These are phyloP conservation scores for Phytophthora parvispora DNA, from an alignment of 352 stramenopile species.

Conservation along the genomic window DNA sequence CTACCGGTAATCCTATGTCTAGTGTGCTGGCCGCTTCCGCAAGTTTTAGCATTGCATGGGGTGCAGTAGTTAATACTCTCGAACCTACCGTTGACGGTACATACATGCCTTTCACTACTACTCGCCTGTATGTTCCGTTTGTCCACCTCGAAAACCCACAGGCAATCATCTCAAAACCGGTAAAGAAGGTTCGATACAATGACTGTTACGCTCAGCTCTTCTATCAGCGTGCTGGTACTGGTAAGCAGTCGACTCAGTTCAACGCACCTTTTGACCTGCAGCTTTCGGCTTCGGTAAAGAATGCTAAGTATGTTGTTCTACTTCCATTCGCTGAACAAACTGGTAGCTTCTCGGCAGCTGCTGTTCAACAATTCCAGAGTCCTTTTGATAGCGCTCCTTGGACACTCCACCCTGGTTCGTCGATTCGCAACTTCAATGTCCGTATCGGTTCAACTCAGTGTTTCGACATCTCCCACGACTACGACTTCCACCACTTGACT, in stretches of 20 bases:
- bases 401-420: neutral
- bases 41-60: slow-evolving; percentile 6
- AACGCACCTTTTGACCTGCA: slow-evolving; percentile 9
- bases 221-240: slow-evolving; percentile 12
- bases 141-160: slow-evolving; percentile 12
- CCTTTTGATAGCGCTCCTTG: neutral
- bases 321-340: neutral
- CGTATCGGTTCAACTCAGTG: slow-evolving; percentile 24
- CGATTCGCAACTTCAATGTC: neutral
- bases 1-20: slow-evolving; percentile 3
- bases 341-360: neutral
- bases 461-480: slow-evolving; percentile 26
- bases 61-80: slow-evolving; percentile 4
- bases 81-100: slow-evolving; percentile 8
- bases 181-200: slow-evolving; percentile 17
- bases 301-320: neutral
- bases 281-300: slow-evolving; percentile 7
- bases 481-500: slow-evolving; percentile 21
- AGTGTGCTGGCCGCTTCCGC: neutral
- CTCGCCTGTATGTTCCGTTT: slow-evolving; percentile 6
- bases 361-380: neutral
- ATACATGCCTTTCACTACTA: slow-evolving; percentile 5
- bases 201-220: slow-evolving; percentile 12
- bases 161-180: slow-evolving; percentile 9
- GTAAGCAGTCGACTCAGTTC: neutral